Conservation (phyloP, 2,329 filamentous ascomycete genomes). For the Scedosporium aurantiacum region DNA sequence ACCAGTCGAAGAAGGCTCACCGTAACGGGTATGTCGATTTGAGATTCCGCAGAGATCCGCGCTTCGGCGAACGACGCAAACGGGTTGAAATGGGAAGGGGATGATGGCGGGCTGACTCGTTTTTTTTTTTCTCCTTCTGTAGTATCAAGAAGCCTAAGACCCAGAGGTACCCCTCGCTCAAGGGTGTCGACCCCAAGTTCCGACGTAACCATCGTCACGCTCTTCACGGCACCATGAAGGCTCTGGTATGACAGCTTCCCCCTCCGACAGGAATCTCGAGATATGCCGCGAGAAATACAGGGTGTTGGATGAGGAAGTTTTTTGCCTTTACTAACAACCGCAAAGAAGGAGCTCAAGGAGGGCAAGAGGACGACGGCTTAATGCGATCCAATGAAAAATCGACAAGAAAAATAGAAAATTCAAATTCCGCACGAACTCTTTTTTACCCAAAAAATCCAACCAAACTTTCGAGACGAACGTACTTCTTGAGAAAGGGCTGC, state of each 20-base stretch:
- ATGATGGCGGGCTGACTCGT: background rate
- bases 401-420: background rate
- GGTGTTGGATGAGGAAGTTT: background rate
- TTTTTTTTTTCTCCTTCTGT: slow-evolving; percentile 12
- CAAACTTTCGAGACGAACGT: slow-evolving; percentile 1
- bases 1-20: slow-evolving; percentile 97
- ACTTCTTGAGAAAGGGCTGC: background rate
- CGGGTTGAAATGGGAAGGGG: slow-evolving; percentile 10
- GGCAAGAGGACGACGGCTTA: slow-evolving; percentile 86
- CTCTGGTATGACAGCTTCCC: slow-evolving; percentile 59
- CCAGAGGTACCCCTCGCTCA: slow-evolving; percentile 95
- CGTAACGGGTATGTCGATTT: slow-evolving; percentile 70
- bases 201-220: slow-evolving; percentile 99
- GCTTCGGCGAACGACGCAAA: background rate
- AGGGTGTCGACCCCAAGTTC: slow-evolving; percentile 99
- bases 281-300: background rate
- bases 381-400: slow-evolving; percentile 7
- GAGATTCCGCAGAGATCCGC: background rate
- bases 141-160: slow-evolving; percentile 99
- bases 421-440: background rate
- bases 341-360: slow-evolving; percentile 93
- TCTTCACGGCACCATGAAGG: slow-evolving; percentile 96
- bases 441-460: background rate
- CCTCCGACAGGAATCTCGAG: background rate
- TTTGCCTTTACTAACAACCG: slow-evolving; percentile 18